phyloP scores from a whole-genome alignment of 805 yeast genomes.

The Starmerella vaccinii region DNA sequence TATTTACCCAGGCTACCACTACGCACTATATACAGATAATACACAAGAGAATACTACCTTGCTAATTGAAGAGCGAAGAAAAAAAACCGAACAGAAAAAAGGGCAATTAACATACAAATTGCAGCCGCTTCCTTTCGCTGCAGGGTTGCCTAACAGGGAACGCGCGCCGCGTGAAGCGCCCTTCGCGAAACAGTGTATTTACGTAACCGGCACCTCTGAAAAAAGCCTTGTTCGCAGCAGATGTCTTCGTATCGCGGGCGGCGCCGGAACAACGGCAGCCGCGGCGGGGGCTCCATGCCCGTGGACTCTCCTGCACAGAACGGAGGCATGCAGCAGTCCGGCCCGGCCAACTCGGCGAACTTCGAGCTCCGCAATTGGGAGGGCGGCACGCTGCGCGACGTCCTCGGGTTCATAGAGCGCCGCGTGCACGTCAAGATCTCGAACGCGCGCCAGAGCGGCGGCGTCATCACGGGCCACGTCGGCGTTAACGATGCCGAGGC shows the following conservation, averaged over 20 bases:
- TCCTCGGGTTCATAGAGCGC: conserved; percentile 58
- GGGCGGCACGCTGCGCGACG: conserved; percentile 60
- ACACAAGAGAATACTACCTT: too few relatives aligned
- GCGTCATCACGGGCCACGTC: conserved; percentile 52
- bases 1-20: too few relatives aligned
- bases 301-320: conserved; percentile 26
- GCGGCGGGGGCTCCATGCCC: conserved; percentile 29
- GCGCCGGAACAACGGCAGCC: conserved; percentile 16
- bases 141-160: too few relatives aligned
- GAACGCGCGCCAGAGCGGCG: conserved; percentile 47
- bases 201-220: not conserved
- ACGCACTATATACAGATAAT: too few relatives aligned
- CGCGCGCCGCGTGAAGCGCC: too few relatives aligned
- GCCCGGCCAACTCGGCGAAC: conserved; percentile 4
- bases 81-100: too few relatives aligned
- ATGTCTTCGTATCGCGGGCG: conserved; percentile 15
- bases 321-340: conserved; percentile 28
- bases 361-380: conserved; percentile 74
- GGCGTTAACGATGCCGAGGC: conserved; percentile 47
- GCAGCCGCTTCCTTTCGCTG: too few relatives aligned
- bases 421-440: conserved; percentile 49
- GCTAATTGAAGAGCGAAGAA: too few relatives aligned
- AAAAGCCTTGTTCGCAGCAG: not conserved
- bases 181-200: too few relatives aligned
- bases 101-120: too few relatives aligned